Evolutionary conservation across 2,329 filamentous ascomycete species (phyloP), one percentile per base, ranked within the genome.

Genomic region (Biscogniauxia marginata): DNA sequence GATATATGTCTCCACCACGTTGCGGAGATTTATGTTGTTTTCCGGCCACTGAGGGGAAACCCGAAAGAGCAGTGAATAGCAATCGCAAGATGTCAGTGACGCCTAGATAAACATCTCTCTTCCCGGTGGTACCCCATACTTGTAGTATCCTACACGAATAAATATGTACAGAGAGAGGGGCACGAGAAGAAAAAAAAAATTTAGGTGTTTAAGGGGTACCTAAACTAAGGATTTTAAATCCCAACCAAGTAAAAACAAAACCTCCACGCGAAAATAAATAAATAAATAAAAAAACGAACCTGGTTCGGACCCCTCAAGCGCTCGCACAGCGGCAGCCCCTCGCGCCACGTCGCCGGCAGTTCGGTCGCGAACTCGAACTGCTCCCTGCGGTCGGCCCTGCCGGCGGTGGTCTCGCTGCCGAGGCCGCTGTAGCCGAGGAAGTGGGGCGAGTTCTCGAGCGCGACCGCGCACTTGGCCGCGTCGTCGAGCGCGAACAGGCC

Each of bases 311-410:
- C 79, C n/a, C 73, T 70, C 21, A 83, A 60, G 2, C 74, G 67
- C 51, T 79, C 77, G 52, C 73, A 75, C 20, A 77, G 54, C 4
- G 77, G 74, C 9, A 62, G 48, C 1, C 65, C 70, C 4, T 62
- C 60, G 1, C 62, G 48, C 66, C 74, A 76, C 1, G 64, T 72
- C 1, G 69, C 72, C 0, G 69, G 55, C 24, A 85, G 68, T 60
- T 86, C 83, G 0, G 81, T 85, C 13, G 80, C 83, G 64, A 83
- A 81, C 64, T 86, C 83, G 49, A 84, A 80, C 62, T 86, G 84
- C 65, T 87, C 83, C 18, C 83, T 71, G 18, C 74, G 70, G 63
- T 87, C 84, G 13, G 69, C 63, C 51, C 71, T 69, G 0, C 82
- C 81, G 0, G 80, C 78, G 1, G 84, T 87, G 0, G 71, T 81